A percentile compares a stretch with the other conserved stretches of the same genome.
Evolutionary conservation across 1,284 basidiomycete genomes (phyloP).

Genomic region (Sanguinoderma infundibulare): DNA sequence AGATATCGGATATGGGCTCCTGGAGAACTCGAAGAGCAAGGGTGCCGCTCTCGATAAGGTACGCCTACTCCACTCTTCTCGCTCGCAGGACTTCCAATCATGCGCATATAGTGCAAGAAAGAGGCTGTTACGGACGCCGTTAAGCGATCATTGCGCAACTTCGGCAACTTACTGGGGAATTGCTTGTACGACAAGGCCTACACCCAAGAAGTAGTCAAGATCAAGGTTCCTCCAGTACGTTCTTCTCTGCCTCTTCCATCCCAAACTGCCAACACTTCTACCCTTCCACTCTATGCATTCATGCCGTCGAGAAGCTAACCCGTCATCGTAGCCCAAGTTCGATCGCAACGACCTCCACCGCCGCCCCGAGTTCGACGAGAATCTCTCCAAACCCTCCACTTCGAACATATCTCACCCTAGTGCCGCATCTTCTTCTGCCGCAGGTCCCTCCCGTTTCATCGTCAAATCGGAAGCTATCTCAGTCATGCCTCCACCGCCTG

Average conservation of each 20-base stretch:
- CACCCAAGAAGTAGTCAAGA: constrained; percentile 83
- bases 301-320: not conserved
- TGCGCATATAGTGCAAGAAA: constrained; percentile 82
- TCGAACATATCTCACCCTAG: not conserved
- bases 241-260: no score
- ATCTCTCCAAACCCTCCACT: constrained; percentile 7
- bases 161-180: constrained; percentile 94
- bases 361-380: constrained; percentile 73
- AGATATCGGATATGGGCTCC: constrained; percentile 89
- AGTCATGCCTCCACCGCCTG: constrained; percentile 16
- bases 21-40: constrained; percentile 88
- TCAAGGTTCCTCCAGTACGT: constrained; percentile 81
- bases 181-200: constrained; percentile 96
- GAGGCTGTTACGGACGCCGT: constrained; percentile 96
- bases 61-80: constrained; percentile 26
- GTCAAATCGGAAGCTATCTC: constrained; percentile 20
- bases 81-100: not conserved
- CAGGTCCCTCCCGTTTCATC: constrained; percentile 12
- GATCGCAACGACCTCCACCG: constrained; percentile 77
- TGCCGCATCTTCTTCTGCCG: constrained; percentile 4
- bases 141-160: constrained; percentile 90
- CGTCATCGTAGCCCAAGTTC: constrained; percentile 62
- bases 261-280: no score
- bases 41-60: constrained; percentile 93
- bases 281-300: no score